These are phyloP conservation scores for Rhynchosporium graminicola DNA, from an alignment of 2,329 filamentous ascomycete species.

Conservation along the genomic window DNA sequence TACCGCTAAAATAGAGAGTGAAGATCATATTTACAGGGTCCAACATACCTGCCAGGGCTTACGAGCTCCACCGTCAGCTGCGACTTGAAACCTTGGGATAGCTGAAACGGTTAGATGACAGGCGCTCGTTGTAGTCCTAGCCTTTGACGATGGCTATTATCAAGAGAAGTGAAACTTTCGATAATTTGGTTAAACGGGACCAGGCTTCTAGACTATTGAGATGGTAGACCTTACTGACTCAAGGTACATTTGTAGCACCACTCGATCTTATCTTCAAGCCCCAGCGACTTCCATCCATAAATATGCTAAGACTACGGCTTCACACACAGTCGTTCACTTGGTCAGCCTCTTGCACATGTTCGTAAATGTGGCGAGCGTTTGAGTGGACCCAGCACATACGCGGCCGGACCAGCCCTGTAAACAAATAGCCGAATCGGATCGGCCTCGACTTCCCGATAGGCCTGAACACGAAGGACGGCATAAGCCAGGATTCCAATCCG, in stretches of 20 bases:
- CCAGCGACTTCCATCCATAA: neutral
- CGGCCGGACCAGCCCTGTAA: neutral
- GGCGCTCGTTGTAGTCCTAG: neutral
- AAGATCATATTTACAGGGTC: neutral
- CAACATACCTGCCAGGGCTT: neutral
- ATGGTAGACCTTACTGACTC: neutral
- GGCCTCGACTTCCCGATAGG: neutral
- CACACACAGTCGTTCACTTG: neutral
- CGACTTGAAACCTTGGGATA: too few relatives aligned
- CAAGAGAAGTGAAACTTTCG: neutral
- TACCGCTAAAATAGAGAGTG: neutral
- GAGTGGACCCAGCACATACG: slow-evolving; percentile 9
- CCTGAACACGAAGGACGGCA: neutral
- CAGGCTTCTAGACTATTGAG: neutral
- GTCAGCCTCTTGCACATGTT: neutral
- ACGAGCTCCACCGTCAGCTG: neutral
- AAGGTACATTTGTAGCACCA: neutral
- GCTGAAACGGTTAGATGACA: neutral
- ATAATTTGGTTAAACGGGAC: neutral
- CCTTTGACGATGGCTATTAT: neutral
- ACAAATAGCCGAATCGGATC: slow-evolving; percentile 11
- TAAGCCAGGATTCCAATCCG: neutral
- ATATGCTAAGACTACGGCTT: neutral
- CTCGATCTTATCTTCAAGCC: too few relatives aligned
- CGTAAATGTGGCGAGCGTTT: too few relatives aligned